Evolutionary conservation across 2,329 filamentous ascomycete species (phyloP).

Genomic region (Corynespora cassiicola): DNA sequence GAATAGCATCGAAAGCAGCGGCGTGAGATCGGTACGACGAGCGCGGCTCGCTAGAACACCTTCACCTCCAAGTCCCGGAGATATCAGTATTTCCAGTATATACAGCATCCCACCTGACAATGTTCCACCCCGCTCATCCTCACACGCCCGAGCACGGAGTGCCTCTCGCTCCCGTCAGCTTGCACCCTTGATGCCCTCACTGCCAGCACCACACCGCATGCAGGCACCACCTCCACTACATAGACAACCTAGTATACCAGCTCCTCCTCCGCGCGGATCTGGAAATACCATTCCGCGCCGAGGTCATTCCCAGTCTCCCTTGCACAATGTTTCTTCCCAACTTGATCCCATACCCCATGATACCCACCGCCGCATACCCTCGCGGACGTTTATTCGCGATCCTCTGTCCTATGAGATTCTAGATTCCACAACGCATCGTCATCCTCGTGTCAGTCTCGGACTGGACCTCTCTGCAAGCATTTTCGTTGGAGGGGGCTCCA

Average conservation of each 20-base stretch:
- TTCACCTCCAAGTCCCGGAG: conserved; percentile 39
- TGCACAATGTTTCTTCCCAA: conserved; percentile 51
- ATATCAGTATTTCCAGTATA: conserved; percentile 50
- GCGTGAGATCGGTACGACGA: conserved; percentile 32
- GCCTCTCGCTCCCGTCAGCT: conserved; percentile 27
- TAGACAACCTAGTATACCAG: conserved; percentile 23
- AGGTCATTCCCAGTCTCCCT: conserved; percentile 56
- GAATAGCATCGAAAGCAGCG: conserved; percentile 32
- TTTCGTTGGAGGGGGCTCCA: conserved; percentile 62
- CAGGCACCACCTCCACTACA: conserved; percentile 20
- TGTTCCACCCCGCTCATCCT: conserved; percentile 55
- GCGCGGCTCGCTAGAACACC: conserved; percentile 35
- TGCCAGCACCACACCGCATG: conserved; percentile 20
- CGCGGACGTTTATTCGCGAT: conserved; percentile 57
- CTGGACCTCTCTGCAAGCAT: conserved; percentile 58
- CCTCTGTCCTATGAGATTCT: conserved; percentile 56
- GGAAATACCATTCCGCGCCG: conserved; percentile 50
- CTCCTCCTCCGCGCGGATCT: conserved; percentile 30
- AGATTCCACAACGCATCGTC: conserved; percentile 55
- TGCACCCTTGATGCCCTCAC: conserved; percentile 18
- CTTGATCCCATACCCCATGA: conserved; percentile 53
- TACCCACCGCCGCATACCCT: conserved; percentile 50
- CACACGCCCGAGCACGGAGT: conserved; percentile 37
- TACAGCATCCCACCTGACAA: conserved; percentile 54
- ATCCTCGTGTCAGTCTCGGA: conserved; percentile 57